Evolutionary conservation across 192 early-diverging fungal species (phyloP).

Genomic region (Coemansia sp.): DNA sequence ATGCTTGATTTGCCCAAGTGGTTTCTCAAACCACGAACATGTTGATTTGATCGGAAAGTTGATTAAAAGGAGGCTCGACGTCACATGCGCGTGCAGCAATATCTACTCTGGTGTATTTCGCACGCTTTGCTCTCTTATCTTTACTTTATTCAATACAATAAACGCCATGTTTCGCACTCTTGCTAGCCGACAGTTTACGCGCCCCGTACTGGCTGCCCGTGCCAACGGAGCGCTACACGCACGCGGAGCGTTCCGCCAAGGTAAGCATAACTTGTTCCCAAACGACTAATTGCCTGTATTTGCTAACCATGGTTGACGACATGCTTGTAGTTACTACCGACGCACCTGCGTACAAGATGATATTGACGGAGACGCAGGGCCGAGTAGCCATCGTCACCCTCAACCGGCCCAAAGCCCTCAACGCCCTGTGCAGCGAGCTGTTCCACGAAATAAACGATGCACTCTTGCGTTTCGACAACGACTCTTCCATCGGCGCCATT

Average conservation of each 20-base stretch:
- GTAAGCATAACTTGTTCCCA: constrained; percentile 18
- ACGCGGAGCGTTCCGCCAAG: constrained; percentile 16
- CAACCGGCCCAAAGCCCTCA: constrained; percentile 94
- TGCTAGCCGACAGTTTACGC: constrained; percentile 4
- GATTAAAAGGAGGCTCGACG: background rate
- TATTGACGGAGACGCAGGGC: constrained; percentile 70
- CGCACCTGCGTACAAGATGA: constrained; percentile 41
- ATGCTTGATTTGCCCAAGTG: background rate
- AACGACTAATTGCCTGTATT: background rate
- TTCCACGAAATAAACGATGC: constrained; percentile 92
- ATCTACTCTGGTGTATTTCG: background rate
- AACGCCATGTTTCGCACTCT: constrained; percentile 27
- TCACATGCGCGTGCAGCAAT: constrained; percentile 4
- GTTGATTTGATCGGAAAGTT: constrained; percentile 2
- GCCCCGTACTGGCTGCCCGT: background rate
- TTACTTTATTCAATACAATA: constrained; percentile 10
- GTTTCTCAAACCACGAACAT: background rate
- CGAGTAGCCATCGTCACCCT: constrained; percentile 88
- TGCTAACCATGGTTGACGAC: constrained; percentile 8
- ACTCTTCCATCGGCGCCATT: constrained; percentile 80
- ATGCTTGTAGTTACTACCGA: constrained; percentile 31
- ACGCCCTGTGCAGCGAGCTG: constrained; percentile 90
- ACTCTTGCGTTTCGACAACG: constrained; percentile 72
- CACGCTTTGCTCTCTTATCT: background rate
- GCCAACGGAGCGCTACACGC: constrained; percentile 8